These are phyloP conservation scores for Lagenidium sp. DNA, from an alignment of 352 stramenopile species.

Conservation along the genomic window DNA sequence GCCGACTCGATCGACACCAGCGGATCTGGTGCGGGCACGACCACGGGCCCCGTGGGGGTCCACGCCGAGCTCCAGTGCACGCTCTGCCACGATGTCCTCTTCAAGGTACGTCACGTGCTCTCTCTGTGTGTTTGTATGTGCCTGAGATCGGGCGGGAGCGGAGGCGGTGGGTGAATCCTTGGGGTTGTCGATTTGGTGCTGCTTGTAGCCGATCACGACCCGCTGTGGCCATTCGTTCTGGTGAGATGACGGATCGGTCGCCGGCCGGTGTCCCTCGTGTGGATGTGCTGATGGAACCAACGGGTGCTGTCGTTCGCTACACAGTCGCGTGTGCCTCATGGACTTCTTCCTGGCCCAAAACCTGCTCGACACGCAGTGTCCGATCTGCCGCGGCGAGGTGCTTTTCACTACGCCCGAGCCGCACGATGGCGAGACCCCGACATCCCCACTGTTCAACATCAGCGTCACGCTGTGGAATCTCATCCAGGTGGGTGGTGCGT, in stretches of 20 bases:
- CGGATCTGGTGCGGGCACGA: too few relatives aligned
- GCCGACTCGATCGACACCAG: too few relatives aligned
- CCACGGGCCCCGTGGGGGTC: slow-evolving; percentile 6
- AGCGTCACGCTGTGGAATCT: slow-evolving; percentile 73
- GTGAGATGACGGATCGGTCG: too few relatives aligned
- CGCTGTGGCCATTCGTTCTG: slow-evolving; percentile 21
- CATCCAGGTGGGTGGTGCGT: slow-evolving; percentile 30
- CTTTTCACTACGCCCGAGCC: slow-evolving; percentile 1
- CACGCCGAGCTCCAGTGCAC: slow-evolving; percentile 18
- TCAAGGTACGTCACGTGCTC: slow-evolving; percentile 13
- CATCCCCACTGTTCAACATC: slow-evolving; percentile 24
- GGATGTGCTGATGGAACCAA: too few relatives aligned
- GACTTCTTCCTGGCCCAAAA: slow-evolving; percentile 16
- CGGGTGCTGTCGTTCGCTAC: too few relatives aligned
- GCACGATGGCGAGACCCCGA: background rate
- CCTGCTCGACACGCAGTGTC: slow-evolving; percentile 13
- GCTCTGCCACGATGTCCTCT: slow-evolving; percentile 19
- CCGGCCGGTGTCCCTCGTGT: too few relatives aligned
- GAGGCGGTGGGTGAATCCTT: too few relatives aligned
- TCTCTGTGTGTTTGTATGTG: too few relatives aligned
- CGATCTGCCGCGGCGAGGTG: slow-evolving; percentile 15
- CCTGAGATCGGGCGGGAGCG: too few relatives aligned
- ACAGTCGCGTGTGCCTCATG: slow-evolving; percentile 14
- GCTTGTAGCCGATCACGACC: slow-evolving; percentile 10
- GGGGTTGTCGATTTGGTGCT: background rate